These are phyloP conservation scores for Parietaria judaica DNA, from an alignment of 306 rosid genomes.

Conservation along the genomic window DNA sequence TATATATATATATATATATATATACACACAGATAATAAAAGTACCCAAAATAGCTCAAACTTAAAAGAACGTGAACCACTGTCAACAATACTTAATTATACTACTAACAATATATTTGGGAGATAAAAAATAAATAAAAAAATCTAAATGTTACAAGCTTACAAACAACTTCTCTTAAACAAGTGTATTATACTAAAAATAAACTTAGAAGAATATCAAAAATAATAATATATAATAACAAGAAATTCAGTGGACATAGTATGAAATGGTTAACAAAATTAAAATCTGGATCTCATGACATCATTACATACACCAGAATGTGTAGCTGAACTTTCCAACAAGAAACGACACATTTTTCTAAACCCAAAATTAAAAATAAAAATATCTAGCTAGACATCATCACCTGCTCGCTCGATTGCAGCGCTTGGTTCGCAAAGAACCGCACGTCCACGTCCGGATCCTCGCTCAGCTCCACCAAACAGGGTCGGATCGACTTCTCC, in stretches of 20 bases:
- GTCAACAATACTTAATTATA: too few relatives aligned
- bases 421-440: slow-evolving; percentile 76
- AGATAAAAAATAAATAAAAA: too few relatives aligned
- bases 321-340: slow-evolving; percentile 2
- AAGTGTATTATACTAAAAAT: too few relatives aligned
- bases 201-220: neutral
- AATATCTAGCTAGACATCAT: slow-evolving; percentile 74
- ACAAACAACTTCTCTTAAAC: too few relatives aligned
- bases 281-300: slow-evolving; percentile 7
- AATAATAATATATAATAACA: neutral
- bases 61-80: too few relatives aligned
- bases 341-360: slow-evolving; percentile 2
- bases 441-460: slow-evolving; percentile 96
- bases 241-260: neutral
- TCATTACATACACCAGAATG: slow-evolving; percentile 8
- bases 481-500: slow-evolving; percentile 76
- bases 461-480: slow-evolving; percentile 84
- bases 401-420: slow-evolving; percentile 70
- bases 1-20: too few relatives aligned
- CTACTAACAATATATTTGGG: too few relatives aligned
- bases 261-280: slow-evolving; percentile 2
- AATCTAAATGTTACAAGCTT: too few relatives aligned
- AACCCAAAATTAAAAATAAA: neutral
- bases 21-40: too few relatives aligned
- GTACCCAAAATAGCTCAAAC: too few relatives aligned